Evolutionary conservation across 495 filamentous ascomycete species (phyloP).

Genomic region (Pyrenula aspistea): DNA sequence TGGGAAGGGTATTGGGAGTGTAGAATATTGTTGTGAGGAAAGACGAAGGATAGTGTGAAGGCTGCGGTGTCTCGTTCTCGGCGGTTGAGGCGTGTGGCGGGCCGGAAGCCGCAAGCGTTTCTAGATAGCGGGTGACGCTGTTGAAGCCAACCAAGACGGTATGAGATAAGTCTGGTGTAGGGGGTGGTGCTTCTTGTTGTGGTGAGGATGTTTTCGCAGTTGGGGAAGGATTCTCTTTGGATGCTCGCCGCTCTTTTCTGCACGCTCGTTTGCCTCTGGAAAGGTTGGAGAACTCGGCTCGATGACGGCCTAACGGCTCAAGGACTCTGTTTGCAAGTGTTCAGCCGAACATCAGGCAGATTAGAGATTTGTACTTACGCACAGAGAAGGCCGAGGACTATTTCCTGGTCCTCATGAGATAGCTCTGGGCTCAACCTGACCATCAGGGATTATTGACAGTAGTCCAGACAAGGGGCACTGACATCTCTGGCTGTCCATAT

Average conservation of each 20-base stretch:
- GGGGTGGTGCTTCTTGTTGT: slow-evolving; percentile 8
- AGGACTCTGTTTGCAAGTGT: slow-evolving; percentile 43
- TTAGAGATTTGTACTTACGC: too few relatives aligned
- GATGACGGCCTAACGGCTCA: slow-evolving; percentile 41
- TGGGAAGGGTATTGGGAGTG: slow-evolving; percentile 27
- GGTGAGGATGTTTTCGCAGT: slow-evolving; percentile 3
- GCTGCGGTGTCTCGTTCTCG: neutral
- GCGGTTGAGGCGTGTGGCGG: neutral
- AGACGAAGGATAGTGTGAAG: slow-evolving; percentile 18
- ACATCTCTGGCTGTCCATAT: slow-evolving; percentile 18
- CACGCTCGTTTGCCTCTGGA: slow-evolving; percentile 39
- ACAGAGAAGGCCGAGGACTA: slow-evolving; percentile 19
- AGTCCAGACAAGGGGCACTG: neutral
- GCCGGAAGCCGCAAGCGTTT: slow-evolving; percentile 18
- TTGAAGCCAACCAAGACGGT: slow-evolving; percentile 48
- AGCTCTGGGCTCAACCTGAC: slow-evolving; percentile 11
- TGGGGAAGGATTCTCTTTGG: neutral
- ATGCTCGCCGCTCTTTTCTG: slow-evolving; percentile 16
- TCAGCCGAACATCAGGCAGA: too few relatives aligned
- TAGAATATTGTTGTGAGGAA: slow-evolving; percentile 30
- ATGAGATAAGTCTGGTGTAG: slow-evolving; percentile 32
- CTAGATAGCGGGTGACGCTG: slow-evolving; percentile 40
- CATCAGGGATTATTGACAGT: neutral
- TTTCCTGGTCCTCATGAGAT: slow-evolving; percentile 8
- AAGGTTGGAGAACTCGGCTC: slow-evolving; percentile 26